These are phyloP conservation scores for Myxozyma monticola DNA, from an alignment of 805 yeast genomes.

Conservation along the genomic window DNA sequence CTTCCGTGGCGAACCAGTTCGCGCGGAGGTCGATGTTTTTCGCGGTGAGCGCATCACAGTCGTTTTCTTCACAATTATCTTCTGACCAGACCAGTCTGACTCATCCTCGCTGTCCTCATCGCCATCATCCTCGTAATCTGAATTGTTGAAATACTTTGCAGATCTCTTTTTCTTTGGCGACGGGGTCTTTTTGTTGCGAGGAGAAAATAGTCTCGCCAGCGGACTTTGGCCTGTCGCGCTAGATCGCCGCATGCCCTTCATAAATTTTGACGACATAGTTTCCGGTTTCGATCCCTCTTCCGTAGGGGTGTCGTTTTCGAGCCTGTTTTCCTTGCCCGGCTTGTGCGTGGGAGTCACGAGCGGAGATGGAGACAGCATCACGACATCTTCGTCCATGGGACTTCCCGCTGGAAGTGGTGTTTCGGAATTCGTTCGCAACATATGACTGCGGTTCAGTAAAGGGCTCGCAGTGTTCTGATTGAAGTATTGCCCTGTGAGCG, in stretches of 20 bases:
- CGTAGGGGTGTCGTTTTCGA: background rate
- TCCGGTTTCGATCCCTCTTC: background rate
- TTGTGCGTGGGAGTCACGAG: conserved; percentile 5
- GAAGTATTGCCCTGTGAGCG: no score
- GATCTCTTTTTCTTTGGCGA: conserved; percentile 8
- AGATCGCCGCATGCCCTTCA: conserved; percentile 3
- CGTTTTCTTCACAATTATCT: conserved; percentile 21
- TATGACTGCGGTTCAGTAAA: no score
- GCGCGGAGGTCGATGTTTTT: conserved; percentile 9
- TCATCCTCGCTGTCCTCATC: conserved; percentile 11
- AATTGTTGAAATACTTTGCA: background rate
- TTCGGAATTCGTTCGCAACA: no score
- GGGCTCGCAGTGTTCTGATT: no score
- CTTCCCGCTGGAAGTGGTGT: conserved; percentile 2
- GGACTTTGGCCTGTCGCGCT: conserved; percentile 7
- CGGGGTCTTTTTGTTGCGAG: background rate
- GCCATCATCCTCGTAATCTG: conserved; percentile 11
- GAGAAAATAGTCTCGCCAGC: conserved; percentile 3
- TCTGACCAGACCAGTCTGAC: conserved; percentile 20
- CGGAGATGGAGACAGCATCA: conserved; percentile 18
- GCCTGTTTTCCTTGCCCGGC: background rate
- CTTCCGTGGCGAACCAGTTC: conserved; percentile 33
- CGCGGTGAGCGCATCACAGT: conserved; percentile 23
- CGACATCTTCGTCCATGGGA: conserved; percentile 24
- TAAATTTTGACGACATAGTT: conserved; percentile 3